phyloP scores from a whole-genome alignment of 306 rosid species.

The Cucurbita moschata region DNA sequence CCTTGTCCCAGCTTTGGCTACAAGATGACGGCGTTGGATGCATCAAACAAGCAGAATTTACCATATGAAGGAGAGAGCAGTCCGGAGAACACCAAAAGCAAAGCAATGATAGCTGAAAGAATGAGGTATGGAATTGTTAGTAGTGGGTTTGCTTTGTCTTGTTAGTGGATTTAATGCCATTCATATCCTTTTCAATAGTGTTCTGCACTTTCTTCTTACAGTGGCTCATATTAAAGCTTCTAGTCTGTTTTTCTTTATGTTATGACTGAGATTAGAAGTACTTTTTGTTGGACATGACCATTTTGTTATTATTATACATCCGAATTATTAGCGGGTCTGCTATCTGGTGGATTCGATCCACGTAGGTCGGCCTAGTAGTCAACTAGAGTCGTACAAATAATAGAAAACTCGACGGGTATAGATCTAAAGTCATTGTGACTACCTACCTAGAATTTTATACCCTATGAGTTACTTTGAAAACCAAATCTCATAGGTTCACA shows the following conservation, averaged over 20 bases:
- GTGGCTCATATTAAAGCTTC: neutral
- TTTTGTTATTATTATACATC: neutral
- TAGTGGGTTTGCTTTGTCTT: neutral
- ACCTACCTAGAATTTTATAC: neutral
- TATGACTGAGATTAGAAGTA: neutral
- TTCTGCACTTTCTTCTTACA: constrained; percentile 1
- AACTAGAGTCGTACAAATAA: neutral
- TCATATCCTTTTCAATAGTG: neutral
- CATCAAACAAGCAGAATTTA: neutral
- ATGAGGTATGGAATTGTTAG: neutral
- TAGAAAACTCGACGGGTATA: neutral
- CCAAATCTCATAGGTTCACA: too few species aligned
- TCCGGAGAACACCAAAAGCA: neutral
- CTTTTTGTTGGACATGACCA: neutral
- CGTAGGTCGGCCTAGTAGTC: neutral
- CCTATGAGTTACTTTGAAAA: too few species aligned
- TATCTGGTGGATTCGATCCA: neutral
- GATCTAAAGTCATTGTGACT: neutral
- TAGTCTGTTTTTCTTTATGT: neutral
- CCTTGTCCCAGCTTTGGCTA: neutral
- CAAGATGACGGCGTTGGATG: neutral
- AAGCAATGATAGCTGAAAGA: constrained; percentile 1
- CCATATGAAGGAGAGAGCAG: neutral
- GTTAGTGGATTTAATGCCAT: neutral
- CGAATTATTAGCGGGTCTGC: neutral